These are phyloP conservation scores for Pichia sp. DNA, from an alignment of 1,139 yeast genomes.

Conservation along the genomic window DNA sequence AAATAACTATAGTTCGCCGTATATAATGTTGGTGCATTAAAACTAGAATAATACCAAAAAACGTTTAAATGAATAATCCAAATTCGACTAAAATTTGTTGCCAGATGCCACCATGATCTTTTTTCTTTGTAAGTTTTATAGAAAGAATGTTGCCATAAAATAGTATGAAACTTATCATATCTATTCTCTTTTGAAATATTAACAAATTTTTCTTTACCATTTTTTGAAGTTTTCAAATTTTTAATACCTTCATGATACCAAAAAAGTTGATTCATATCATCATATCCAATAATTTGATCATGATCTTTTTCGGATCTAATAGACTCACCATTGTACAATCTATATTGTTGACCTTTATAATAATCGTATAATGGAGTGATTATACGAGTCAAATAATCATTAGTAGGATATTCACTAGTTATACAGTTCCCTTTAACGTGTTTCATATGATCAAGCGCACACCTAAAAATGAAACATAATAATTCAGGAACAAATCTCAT, in stretches of 20 bases:
- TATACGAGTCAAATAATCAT: constrained; percentile 34
- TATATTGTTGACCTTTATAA: constrained; percentile 40
- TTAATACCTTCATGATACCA: constrained; percentile 69
- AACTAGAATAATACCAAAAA: constrained; percentile 78
- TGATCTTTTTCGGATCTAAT: constrained; percentile 60
- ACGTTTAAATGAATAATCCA: constrained; percentile 77
- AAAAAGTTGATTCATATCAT: constrained; percentile 77
- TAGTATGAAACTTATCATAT: constrained; percentile 40
- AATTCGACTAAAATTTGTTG: constrained; percentile 71
- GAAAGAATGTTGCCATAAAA: constrained; percentile 59
- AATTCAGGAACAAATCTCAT: constrained; percentile 92
- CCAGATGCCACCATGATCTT: constrained; percentile 71
- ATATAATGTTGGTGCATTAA: constrained; percentile 72
- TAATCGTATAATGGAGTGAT: constrained; percentile 43
- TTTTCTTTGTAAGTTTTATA: constrained; percentile 68
- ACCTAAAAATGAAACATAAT: constrained; percentile 83
- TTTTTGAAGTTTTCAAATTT: constrained; percentile 34
- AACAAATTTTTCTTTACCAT: constrained; percentile 37
- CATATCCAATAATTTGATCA: constrained; percentile 67
- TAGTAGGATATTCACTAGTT: constrained; percentile 18
- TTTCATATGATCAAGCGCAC: constrained; percentile 76
- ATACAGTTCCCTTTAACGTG: constrained; percentile 10
- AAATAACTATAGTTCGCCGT: constrained; percentile 54
- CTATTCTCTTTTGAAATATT: constrained; percentile 41
- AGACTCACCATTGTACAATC: constrained; percentile 35